A percentile compares a stretch with the other conserved stretches of the same genome.
Evolutionary conservation across 1,284 basidiomycete species (phyloP).

Genomic region (Chondrostereum purpureum): DNA sequence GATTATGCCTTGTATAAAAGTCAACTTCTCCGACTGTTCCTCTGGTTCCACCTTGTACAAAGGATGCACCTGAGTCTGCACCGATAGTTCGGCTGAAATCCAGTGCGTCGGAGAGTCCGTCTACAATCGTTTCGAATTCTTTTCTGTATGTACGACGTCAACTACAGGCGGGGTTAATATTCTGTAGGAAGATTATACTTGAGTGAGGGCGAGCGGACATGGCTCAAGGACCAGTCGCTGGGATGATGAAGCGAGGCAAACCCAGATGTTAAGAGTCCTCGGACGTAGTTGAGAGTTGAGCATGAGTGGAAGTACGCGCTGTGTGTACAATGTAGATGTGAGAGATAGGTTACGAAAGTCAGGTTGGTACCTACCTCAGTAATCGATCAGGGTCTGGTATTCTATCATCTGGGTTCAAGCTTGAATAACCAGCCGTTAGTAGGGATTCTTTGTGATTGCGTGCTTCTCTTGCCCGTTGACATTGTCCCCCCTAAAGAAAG

Average conservation of each 20-base stretch:
- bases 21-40: slow-evolving; percentile 87
- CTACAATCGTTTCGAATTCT: slow-evolving; percentile 83
- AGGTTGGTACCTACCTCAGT: slow-evolving; percentile 45
- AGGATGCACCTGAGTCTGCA: slow-evolving; percentile 41
- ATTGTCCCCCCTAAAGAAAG: slow-evolving; percentile 81
- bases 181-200: slow-evolving; percentile 31
- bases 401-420: slow-evolving; percentile 70
- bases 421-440: too few species aligned
- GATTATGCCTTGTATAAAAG: slow-evolving; percentile 79
- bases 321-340: slow-evolving; percentile 1
- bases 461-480: slow-evolving; percentile 72
- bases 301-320: slow-evolving; percentile 96
- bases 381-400: slow-evolving; percentile 86
- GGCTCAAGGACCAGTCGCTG: slow-evolving; percentile 85
- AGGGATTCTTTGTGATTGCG: too few species aligned
- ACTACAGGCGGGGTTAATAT: slow-evolving; percentile 4
- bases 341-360: neutral
- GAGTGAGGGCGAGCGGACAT: slow-evolving; percentile 80
- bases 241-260: slow-evolving; percentile 92
- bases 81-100: slow-evolving; percentile 93
- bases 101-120: slow-evolving; percentile 83
- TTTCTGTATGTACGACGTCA: slow-evolving; percentile 31
- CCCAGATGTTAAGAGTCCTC: slow-evolving; percentile 82
- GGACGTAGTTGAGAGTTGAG: slow-evolving; percentile 89
- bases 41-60: slow-evolving; percentile 62